Evolutionary conservation across 2,329 filamentous ascomycete genomes (phyloP).

Genomic region (Xenoacremonium recifei): DNA sequence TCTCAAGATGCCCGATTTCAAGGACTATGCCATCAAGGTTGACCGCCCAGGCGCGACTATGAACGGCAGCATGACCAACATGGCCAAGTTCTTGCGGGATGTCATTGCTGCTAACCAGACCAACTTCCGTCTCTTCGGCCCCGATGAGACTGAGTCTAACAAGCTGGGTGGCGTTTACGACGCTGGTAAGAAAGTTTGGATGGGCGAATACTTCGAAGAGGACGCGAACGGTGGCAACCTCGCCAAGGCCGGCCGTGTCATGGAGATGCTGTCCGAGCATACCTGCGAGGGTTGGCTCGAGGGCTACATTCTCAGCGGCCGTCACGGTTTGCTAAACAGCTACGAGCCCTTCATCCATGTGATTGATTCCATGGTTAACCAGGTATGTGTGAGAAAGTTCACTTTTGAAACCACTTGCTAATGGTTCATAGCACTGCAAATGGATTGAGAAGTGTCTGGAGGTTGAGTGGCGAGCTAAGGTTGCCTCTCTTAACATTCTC

Average conservation of each 20-base stretch:
- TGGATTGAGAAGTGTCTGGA: constrained; percentile 83
- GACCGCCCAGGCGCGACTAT: constrained; percentile 57
- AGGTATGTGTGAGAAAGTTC: constrained; percentile 38
- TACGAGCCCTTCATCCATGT: constrained; percentile 84
- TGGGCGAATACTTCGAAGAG: constrained; percentile 76
- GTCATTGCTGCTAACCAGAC: constrained; percentile 62
- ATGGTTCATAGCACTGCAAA: constrained; percentile 62
- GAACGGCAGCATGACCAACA: constrained; percentile 67
- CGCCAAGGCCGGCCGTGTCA: constrained; percentile 65
- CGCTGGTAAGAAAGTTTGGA: constrained; percentile 76
- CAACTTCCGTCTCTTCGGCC: constrained; percentile 75
- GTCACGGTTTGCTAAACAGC: constrained; percentile 75
- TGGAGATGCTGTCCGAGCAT: constrained; percentile 84
- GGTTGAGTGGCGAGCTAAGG: constrained; percentile 71
- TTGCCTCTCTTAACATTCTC: constrained; percentile 76
- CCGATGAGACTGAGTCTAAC: constrained; percentile 80
- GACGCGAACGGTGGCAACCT: constrained; percentile 74
- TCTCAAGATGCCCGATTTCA: constrained; percentile 68
- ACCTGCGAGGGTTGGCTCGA: constrained; percentile 79
- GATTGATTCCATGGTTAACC: constrained; percentile 83
- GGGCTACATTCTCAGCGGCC: constrained; percentile 72
- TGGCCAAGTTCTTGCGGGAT: constrained; percentile 66
- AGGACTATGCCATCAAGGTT: constrained; percentile 62
- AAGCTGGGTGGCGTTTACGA: constrained; percentile 72
- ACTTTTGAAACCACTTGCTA: constrained; percentile 2